These are phyloP conservation scores for Hemerocallis citrina DNA, from an alignment of 106 monocot species.

Conservation along the genomic window DNA sequence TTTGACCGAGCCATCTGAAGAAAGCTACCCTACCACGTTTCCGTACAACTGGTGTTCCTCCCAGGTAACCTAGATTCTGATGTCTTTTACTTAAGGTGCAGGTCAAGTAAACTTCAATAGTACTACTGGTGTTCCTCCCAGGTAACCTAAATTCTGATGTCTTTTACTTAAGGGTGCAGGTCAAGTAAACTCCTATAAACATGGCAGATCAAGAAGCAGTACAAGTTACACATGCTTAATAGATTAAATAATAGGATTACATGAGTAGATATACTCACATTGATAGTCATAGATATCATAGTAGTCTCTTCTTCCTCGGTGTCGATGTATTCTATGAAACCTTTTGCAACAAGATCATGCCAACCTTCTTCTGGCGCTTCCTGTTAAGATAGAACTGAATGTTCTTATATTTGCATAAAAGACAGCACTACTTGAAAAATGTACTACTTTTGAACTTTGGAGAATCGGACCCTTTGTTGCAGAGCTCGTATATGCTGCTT, in stretches of 20 bases:
- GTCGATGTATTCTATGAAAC: constrained; percentile 93
- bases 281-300: constrained; percentile 99
- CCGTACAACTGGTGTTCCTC: no score
- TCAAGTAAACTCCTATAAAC: neutral
- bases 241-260: neutral
- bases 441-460: neutral
- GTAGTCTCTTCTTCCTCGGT: constrained; percentile 98
- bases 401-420: neutral
- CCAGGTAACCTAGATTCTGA: no score
- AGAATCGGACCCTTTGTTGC: constrained; percentile 68
- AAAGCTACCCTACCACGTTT: no score
- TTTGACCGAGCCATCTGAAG: no score
- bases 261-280: constrained; percentile 48
- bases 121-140: no score
- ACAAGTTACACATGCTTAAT: neutral
- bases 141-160: no score
- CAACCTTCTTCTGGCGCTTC: constrained; percentile 92
- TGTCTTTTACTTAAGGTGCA: no score
- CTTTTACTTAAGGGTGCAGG: neutral
- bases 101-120: no score
- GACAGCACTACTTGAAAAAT: neutral
- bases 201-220: neutral
- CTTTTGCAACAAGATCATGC: constrained; percentile 94
- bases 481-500: constrained; percentile 74
- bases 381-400: constrained; percentile 22